Conservation (phyloP, 192 early-diverging fungal genomes). For the Linnemannia hyalina region DNA sequence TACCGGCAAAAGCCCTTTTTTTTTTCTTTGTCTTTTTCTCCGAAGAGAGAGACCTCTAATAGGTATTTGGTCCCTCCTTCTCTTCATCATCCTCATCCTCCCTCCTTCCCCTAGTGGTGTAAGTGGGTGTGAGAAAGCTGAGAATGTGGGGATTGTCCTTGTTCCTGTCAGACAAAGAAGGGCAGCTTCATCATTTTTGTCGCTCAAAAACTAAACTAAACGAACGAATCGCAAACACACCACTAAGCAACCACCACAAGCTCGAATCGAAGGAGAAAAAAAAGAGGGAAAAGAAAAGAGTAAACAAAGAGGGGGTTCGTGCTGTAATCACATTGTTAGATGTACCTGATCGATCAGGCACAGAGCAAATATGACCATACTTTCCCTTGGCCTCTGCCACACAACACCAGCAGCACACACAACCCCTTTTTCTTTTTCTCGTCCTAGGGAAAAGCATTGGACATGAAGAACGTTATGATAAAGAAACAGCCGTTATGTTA, state of each 20-base stretch:
- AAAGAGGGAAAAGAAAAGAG: neutral
- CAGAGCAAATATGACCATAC: neutral
- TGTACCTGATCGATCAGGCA: slow-evolving; percentile 7
- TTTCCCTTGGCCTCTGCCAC: neutral
- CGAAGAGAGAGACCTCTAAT: neutral
- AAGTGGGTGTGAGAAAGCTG: too few relatives aligned
- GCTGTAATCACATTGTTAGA: neutral
- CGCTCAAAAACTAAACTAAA: too few relatives aligned
- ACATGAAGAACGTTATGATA: neutral
- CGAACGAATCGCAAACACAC: too few relatives aligned
- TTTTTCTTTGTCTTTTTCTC: neutral
- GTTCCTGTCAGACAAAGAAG: neutral
- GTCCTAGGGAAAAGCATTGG: neutral
- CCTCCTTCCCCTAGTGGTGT: too few relatives aligned
- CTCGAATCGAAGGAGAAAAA: neutral
- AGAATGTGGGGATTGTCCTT: neutral
- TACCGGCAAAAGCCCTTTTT: neutral
- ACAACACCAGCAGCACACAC: neutral
- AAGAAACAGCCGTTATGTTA: neutral
- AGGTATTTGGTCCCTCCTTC: neutral
- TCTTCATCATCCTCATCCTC: neutral
- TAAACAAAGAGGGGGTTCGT: neutral
- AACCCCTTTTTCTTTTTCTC: neutral
- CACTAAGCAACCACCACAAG: too few relatives aligned
- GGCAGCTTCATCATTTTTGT: too few relatives aligned